Base-by-base conservation (phyloP, 805 yeast genomes). In the Candida corydali region DNA sequence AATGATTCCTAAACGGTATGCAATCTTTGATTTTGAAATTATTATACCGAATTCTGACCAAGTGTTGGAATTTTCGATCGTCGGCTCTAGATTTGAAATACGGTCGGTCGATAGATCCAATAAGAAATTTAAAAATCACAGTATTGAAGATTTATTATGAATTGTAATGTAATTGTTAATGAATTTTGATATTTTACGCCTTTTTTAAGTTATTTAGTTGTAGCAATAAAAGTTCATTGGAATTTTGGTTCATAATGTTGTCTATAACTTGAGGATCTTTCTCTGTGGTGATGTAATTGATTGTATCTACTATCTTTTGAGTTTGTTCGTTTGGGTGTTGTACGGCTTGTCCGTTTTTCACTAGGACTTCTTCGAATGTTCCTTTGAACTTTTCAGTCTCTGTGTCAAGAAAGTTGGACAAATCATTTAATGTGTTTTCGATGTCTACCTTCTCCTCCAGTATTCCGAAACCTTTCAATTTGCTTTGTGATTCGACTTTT, bases 21-120 rank as follows among this genome's bases (percentile, higher is more conserved):
- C 86, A 0, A 56, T 78, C 3, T 86, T 89, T 57, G 65, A 61
- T 26, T 67, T 85, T 40, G 73, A 58, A 38, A 56, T 67, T 10
- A 29, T 41, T 5, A 15, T 52, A 4, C 62, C 62, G 1, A 35
- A 37, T 17, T 36, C 36, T 3, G 51, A 52, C 1, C 55, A 41
- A 8, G 67, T 55, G 1, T 67, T 68, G 1, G 51, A 52, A 2
- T 84, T 86, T 53, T 73, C 81, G 10, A 72, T 86, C 7, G 59
- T 88, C 8, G 98, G 98, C 1, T 82, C 87, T 29, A 65, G 97
- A 41, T 74, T 89, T 46, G 77, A 79, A 42, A 75, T 80, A 42
- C 71, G 94, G 54, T 70, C 89, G 28, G 76, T 77, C 8, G 97
- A 89, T 49, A 69, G 98, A 40, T 78, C 95, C 0, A 85, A 82